Percentiles rank a stretch among this genome's conserved stretches.
Conservation (phyloP, 768 basidiomycete species). For the Leccinellum albellum region DNA sequence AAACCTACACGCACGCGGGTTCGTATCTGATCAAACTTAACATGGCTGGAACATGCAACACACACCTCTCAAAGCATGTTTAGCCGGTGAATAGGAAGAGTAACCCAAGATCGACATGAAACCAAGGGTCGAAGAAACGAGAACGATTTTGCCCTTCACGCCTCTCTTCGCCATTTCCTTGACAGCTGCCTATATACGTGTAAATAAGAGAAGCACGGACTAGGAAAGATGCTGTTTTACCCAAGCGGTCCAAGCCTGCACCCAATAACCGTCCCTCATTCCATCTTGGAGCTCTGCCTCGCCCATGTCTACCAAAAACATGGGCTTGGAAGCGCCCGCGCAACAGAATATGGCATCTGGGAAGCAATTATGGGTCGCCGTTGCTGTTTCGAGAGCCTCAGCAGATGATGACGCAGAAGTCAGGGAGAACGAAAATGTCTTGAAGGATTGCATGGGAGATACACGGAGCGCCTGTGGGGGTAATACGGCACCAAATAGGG, state of each 20-base stretch:
- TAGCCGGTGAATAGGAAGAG: conserved; percentile 75
- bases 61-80: conserved; percentile 80
- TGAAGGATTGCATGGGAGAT: conserved; percentile 56
- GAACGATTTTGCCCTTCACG: conserved; percentile 64
- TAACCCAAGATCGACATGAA: conserved; percentile 78
- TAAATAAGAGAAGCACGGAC: not conserved
- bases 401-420: conserved; percentile 47
- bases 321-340: conserved; percentile 69
- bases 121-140: conserved; percentile 72
- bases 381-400: conserved; percentile 61
- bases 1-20: conserved; percentile 47
- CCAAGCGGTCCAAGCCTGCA: conserved; percentile 52
- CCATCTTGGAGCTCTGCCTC: conserved; percentile 55
- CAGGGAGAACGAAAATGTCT: conserved; percentile 65
- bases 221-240: conserved; percentile 12
- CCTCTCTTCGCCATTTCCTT: conserved; percentile 60
- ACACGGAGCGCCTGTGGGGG: conserved; percentile 46
- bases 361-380: conserved; percentile 48
- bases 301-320: conserved; percentile 68
- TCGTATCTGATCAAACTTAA: not conserved
- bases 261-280: conserved; percentile 27
- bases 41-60: not conserved
- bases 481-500: not conserved
- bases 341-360: conserved; percentile 81
- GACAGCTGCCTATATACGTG: conserved; percentile 50